Percentiles rank a stretch among this genome's conserved stretches.
Evolutionary conservation across 192 early-diverging fungal species (phyloP).

Genomic region (Entomortierella chlamydospora): DNA sequence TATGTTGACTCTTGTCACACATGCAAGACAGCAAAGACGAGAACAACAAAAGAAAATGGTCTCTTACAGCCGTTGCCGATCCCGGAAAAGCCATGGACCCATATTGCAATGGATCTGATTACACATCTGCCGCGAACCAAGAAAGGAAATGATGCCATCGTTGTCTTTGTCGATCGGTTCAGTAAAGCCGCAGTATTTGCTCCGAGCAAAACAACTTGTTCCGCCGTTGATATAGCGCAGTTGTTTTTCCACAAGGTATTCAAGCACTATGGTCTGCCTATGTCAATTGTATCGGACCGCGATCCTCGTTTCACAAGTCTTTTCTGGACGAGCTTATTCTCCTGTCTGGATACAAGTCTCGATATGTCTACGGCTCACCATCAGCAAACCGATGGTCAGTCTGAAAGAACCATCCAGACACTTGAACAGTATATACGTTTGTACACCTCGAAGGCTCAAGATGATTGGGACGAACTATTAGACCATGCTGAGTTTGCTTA

Average conservation of each 20-base stretch:
- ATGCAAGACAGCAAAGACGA: not conserved
- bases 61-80: conserved; percentile 10
- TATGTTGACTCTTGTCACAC: conserved; percentile 26
- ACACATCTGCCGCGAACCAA: conserved; percentile 23
- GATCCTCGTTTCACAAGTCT: conserved; percentile 42
- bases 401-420: conserved; percentile 48
- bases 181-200: conserved; percentile 54
- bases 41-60: conserved; percentile 5
- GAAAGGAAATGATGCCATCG: conserved; percentile 37
- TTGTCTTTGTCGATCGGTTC: conserved; percentile 56
- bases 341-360: conserved; percentile 29
- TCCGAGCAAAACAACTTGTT: conserved; percentile 3
- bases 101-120: conserved; percentile 61
- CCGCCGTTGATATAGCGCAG: not conserved
- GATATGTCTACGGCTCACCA: conserved; percentile 54
- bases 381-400: conserved; percentile 59
- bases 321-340: conserved; percentile 51
- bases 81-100: conserved; percentile 28
- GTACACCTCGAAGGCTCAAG: conserved; percentile 35
- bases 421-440: conserved; percentile 51
- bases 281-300: not conserved
- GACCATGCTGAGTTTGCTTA: conserved; percentile 58
- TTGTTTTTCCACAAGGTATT: not conserved
- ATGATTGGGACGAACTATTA: conserved; percentile 61
- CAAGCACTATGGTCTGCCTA: not conserved